phyloP scores from a whole-genome alignment of 192 early-diverging fungal species.

The Gigaspora rosea region DNA sequence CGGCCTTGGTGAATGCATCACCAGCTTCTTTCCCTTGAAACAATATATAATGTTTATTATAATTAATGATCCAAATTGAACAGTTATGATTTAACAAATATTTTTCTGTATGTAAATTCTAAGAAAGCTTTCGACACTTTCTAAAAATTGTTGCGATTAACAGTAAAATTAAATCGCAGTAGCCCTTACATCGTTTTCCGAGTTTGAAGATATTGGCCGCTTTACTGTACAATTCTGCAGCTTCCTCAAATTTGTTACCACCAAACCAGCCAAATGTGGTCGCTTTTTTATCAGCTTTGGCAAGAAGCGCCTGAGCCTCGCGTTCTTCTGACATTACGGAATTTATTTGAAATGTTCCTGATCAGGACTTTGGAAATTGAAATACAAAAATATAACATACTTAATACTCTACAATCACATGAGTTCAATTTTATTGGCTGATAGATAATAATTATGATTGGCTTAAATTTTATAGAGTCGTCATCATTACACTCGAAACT shows the following conservation, averaged over 20 bases:
- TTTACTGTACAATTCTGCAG: constrained; percentile 87
- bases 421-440: too few relatives aligned
- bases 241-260: constrained; percentile 91
- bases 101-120: background rate
- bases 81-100: background rate
- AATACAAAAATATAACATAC: too few relatives aligned
- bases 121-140: background rate
- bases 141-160: background rate
- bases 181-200: constrained; percentile 78
- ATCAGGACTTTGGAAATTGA: too few relatives aligned
- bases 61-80: background rate
- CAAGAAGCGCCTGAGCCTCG: constrained; percentile 60
- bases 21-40: constrained; percentile 86
- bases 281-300: constrained; percentile 73
- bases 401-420: too few relatives aligned
- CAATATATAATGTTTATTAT: constrained; percentile 16
- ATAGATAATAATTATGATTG: too few relatives aligned
- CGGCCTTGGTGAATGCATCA: constrained; percentile 87
- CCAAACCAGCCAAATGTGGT: constrained; percentile 63
- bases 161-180: background rate
- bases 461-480: too few relatives aligned
- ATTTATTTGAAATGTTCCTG: too few relatives aligned
- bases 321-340: constrained; percentile 46
- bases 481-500: too few relatives aligned
- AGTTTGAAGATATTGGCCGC: constrained; percentile 95